Evolutionary conservation across 257 asterid genomes (phyloP).

Genomic region (Nicotiana obtusifolia): DNA sequence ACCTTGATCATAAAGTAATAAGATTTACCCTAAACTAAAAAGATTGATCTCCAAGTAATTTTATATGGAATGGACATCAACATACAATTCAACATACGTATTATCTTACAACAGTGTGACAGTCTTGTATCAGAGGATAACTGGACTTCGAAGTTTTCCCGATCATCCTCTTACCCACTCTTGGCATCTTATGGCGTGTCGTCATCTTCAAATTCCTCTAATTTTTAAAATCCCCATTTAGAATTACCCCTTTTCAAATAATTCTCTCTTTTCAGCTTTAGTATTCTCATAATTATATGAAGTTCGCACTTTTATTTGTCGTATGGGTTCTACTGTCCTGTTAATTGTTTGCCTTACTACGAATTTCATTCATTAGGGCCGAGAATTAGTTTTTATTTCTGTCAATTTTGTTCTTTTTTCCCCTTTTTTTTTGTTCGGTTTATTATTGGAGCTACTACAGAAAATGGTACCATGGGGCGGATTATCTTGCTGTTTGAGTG

Average conservation of each 20-base stretch:
- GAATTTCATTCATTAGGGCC: not conserved
- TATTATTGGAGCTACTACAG: not conserved
- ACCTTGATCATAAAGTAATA: no score
- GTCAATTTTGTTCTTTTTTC: not conserved
- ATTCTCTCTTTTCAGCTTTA: not conserved
- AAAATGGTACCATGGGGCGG: conserved; percentile 89
- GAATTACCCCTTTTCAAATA: not conserved
- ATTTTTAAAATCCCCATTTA: not conserved
- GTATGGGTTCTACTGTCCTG: not conserved
- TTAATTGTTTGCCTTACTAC: not conserved
- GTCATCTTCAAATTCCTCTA: not conserved
- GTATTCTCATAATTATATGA: not conserved
- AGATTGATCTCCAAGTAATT: no score
- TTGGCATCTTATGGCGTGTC: not conserved
- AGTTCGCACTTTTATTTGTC: not conserved
- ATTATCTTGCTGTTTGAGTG: conserved; percentile 83
- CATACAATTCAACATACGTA: no score
- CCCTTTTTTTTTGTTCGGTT: no score
- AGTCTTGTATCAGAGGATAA: not conserved
- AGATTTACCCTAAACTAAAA: no score
- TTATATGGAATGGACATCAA: no score
- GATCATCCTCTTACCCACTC: not conserved
- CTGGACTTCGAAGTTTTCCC: not conserved
- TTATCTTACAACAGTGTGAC: no score
- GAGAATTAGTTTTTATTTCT: not conserved